These are phyloP conservation scores for Trichoderma guizhouense DNA, from an alignment of 2,329 filamentous ascomycete genomes.

Conservation along the genomic window DNA sequence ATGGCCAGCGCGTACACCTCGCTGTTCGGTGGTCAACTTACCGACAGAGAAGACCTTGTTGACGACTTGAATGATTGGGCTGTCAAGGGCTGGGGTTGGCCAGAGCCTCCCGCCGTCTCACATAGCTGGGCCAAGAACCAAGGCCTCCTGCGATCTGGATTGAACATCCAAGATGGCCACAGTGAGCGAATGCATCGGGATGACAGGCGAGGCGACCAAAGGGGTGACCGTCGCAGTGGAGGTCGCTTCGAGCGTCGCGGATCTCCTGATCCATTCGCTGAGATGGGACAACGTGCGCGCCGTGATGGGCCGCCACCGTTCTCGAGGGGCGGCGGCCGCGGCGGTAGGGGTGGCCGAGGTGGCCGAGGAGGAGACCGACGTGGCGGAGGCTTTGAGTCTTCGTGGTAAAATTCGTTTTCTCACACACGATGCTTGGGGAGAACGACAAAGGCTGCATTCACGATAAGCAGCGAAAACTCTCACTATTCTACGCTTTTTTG, in stretches of 20 bases:
- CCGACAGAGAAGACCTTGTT: constrained; percentile 41
- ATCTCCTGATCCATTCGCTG: constrained; percentile 27
- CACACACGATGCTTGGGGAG: not conserved
- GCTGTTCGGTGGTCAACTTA: constrained; percentile 50
- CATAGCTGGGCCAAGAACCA: constrained; percentile 29
- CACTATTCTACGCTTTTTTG: constrained; percentile 1
- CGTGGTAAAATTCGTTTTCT: constrained; percentile 1
- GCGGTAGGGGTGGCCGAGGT: constrained; percentile 16
- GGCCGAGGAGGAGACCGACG: not conserved
- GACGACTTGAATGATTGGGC: constrained; percentile 54
- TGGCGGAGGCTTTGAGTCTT: constrained; percentile 20
- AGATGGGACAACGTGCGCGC: constrained; percentile 27
- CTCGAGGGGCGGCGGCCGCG: constrained; percentile 21
- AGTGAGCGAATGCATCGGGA: constrained; percentile 4
- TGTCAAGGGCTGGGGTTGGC: constrained; percentile 49
- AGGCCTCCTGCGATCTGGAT: constrained; percentile 30
- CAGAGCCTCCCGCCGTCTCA: constrained; percentile 41
- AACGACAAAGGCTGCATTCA: not conserved
- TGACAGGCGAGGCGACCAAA: not conserved
- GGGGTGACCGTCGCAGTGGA: constrained; percentile 18
- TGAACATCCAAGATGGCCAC: constrained; percentile 34
- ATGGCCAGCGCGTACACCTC: constrained; percentile 51
- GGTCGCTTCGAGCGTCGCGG: constrained; percentile 18
- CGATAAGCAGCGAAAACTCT: not conserved
- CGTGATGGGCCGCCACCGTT: constrained; percentile 24